phyloP scores from a whole-genome alignment of 2,329 filamentous ascomycete genomes.

The Coleophoma crateriformis region DNA sequence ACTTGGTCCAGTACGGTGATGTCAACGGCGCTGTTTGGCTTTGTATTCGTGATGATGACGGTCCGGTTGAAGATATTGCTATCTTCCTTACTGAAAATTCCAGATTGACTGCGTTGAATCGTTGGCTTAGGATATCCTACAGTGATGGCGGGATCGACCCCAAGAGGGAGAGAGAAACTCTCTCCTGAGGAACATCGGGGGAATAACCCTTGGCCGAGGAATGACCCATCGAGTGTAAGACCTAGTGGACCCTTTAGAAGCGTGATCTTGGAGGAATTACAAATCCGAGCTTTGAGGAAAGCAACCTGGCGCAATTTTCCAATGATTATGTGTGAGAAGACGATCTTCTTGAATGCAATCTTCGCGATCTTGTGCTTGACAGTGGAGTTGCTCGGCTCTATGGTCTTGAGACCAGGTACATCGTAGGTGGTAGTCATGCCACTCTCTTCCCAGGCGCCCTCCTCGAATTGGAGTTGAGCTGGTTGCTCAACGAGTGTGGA shows the following conservation, averaged over 20 bases:
- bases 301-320: slow-evolving; percentile 55
- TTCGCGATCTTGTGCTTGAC: slow-evolving; percentile 55
- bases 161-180: slow-evolving; percentile 46
- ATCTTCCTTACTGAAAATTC: slow-evolving; percentile 49
- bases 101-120: slow-evolving; percentile 43
- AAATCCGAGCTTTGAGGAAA: slow-evolving; percentile 52
- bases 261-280: slow-evolving; percentile 49
- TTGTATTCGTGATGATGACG: slow-evolving; percentile 46
- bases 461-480: slow-evolving; percentile 36
- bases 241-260: slow-evolving; percentile 49
- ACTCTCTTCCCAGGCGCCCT: slow-evolving; percentile 51
- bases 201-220: slow-evolving; percentile 50
- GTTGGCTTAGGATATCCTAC: slow-evolving; percentile 52
- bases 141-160: slow-evolving; percentile 52
- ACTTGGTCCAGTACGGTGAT: slow-evolving; percentile 54
- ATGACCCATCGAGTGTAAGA: slow-evolving; percentile 57
- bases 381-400: slow-evolving; percentile 42
- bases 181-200: slow-evolving; percentile 51
- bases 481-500: background rate
- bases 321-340: slow-evolving; percentile 52
- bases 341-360: slow-evolving; percentile 42
- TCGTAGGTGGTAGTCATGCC: slow-evolving; percentile 56
- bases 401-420: slow-evolving; percentile 50
- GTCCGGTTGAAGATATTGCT: slow-evolving; percentile 42
- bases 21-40: slow-evolving; percentile 32